Evolutionary conservation across 1,284 basidiomycete genomes (phyloP).

Genomic region (Gomphus sp.): DNA sequence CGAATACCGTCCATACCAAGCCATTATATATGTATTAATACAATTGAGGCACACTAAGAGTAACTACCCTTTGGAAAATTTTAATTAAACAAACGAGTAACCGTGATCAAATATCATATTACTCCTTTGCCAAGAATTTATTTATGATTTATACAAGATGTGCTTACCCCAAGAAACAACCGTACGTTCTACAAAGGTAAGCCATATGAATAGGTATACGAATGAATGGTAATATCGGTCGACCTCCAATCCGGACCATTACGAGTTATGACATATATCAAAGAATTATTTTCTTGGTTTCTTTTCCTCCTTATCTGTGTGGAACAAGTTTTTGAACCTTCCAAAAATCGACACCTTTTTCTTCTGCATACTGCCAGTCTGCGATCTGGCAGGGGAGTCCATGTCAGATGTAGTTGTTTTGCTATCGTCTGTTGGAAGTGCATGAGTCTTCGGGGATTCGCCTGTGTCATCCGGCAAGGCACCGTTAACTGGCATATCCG

Average conservation of each 20-base stretch:
- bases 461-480: neutral
- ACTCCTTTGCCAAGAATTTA: too few relatives aligned
- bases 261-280: neutral
- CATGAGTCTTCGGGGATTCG: neutral
- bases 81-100: too few relatives aligned
- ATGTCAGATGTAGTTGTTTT: neutral
- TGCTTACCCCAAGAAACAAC: neutral
- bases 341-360: slow-evolving; percentile 29
- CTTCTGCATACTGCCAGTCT: neutral
- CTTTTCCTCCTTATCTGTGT: slow-evolving; percentile 24
- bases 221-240: neutral
- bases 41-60: too few relatives aligned
- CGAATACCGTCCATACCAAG: too few relatives aligned
- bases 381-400: neutral
- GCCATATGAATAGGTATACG: neutral
- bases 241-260: neutral
- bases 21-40: too few relatives aligned
- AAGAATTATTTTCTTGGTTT: slow-evolving; percentile 5
- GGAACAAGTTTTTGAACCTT: slow-evolving; percentile 35
- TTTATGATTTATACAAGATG: too few relatives aligned
- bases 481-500: neutral
- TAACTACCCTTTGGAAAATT: too few relatives aligned
- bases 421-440: neutral
- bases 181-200: neutral
- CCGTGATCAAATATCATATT: too few relatives aligned